Evolutionary conservation across 495 filamentous ascomycete genomes (phyloP).

Genomic region (Pyrenopolyporus hunteri): DNA sequence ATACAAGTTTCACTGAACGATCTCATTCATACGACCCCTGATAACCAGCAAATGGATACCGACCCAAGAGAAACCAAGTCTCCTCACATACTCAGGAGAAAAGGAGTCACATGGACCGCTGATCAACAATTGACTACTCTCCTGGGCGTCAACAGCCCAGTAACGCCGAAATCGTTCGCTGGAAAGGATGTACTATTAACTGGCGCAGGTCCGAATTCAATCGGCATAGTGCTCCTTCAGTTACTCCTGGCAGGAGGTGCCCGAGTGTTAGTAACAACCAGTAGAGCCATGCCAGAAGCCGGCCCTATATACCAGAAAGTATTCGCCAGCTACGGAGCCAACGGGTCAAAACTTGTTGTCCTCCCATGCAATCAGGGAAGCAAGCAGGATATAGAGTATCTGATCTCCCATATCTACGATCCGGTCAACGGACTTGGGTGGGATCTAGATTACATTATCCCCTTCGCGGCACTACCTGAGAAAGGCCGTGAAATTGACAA

Average conservation of each 20-base stretch:
- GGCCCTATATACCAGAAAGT: slow-evolving; percentile 92
- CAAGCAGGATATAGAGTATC: slow-evolving; percentile 83
- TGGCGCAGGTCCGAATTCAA: slow-evolving; percentile 87
- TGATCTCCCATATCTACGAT: slow-evolving; percentile 86
- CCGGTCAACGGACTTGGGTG: slow-evolving; percentile 86
- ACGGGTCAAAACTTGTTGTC: slow-evolving; percentile 83
- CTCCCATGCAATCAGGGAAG: slow-evolving; percentile 95
- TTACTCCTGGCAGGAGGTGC: slow-evolving; percentile 86
- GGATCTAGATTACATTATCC: slow-evolving; percentile 87
- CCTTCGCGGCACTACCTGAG: slow-evolving; percentile 87
- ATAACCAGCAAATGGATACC: neutral
- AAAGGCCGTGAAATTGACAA: slow-evolving; percentile 89
- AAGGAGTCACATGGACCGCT: slow-evolving; percentile 76
- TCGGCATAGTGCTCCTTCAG: slow-evolving; percentile 85
- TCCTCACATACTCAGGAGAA: slow-evolving; percentile 27
- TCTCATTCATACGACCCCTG: neutral
- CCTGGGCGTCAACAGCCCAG: slow-evolving; percentile 57
- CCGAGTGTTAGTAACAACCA: slow-evolving; percentile 86
- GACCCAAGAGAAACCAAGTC: slow-evolving; percentile 1
- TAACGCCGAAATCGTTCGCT: slow-evolving; percentile 73
- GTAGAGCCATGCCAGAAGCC: slow-evolving; percentile 82
- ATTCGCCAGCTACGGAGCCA: slow-evolving; percentile 80
- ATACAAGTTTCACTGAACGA: slow-evolving; percentile 2
- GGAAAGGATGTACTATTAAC: slow-evolving; percentile 90
- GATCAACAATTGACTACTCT: slow-evolving; percentile 77